Base-by-base conservation (phyloP, 2,329 filamentous ascomycete genomes). In the Orbilia ellipsospora region DNA sequence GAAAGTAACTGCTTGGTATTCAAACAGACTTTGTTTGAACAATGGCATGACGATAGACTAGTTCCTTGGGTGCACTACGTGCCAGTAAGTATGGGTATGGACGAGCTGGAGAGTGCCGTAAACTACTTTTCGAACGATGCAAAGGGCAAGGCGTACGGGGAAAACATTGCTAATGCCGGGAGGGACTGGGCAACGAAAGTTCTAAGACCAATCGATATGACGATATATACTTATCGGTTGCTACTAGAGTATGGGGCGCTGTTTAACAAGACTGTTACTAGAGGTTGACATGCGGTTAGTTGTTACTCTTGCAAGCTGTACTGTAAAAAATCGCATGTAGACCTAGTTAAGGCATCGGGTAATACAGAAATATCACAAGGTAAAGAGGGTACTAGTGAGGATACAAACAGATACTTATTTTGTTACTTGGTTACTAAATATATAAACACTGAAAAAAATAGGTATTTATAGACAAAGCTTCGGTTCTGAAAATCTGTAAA, bases 241-340 rank as follows among this genome's bases (percentile, higher is more conserved):
- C 76, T 91, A 78, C 79, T 90, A 23, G 89, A 91, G 83, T 84
- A 85, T 59, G 83, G n/a, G n/a, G n/a, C n/a, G n/a, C n/a, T n/a
- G n/a, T n/a, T n/a, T n/a, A n/a, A n/a, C n/a, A n/a, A n/a, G n/a
- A n/a, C n/a, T n/a, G n/a, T n/a, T n/a, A n/a, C n/a, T n/a, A n/a
- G n/a, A n/a, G n/a, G n/a, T n/a, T n/a, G n/a, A n/a, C n/a, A n/a
- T n/a, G n/a, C n/a, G n/a, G n/a, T n/a, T n/a, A n/a, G n/a, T n/a
- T n/a, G n/a, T n/a, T n/a, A n/a, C n/a, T n/a, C n/a, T n/a, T n/a
- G n/a, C n/a, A n/a, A n/a, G n/a, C n/a, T n/a, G n/a, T n/a, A n/a
- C n/a, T n/a, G n/a, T n/a, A n/a, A n/a, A n/a, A n/a, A n/a, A n/a
- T n/a, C n/a, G n/a, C n/a, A n/a, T n/a, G n/a, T n/a, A n/a, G n/a